Base-by-base conservation (phyloP, 495 filamentous ascomycete genomes). In the Friedmanniomyces endolithicus region DNA sequence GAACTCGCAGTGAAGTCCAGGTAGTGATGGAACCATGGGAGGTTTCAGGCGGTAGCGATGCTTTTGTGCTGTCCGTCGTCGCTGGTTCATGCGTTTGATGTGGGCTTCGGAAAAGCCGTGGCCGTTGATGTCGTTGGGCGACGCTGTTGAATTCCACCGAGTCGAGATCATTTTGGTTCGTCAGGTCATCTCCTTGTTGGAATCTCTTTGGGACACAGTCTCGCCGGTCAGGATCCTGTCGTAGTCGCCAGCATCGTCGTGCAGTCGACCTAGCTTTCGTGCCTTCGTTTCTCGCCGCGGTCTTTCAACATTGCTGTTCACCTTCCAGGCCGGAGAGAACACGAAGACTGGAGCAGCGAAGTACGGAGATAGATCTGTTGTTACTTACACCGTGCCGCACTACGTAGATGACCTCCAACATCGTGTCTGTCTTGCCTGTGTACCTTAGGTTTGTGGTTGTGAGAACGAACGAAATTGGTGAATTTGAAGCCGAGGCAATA, bases 321-420 rank as follows among this genome's bases (percentile, higher is more conserved):
- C 41, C 4, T 19, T n/a, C n/a, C n/a, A n/a, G n/a, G n/a, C n/a
- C n/a, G n/a, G n/a, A 48, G 31, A 16, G 16, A 35, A 19, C 11
- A 11, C 11, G 27, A 24, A 37, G 6, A 31, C 27, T 9, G 25
- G 16, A n/a, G 40, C 4, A 46, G 45, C 4, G 6, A 50, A 44
- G 6, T 23, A 35, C 14, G 49, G 39, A 3, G 22, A 47, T 22
- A 45, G n/a, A n/a, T n/a, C n/a, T n/a, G 23, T 44, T 22, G 41
- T 19, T 9, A 77, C 84, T 69, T 79, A 94, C 88, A 59, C 87
- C 88, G 70, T 95, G 88, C 19, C 88, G 81, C 55, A 81, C 82
- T 41, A 95, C 75, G 65, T 92, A 95, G 63, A 95, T 92, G 56
- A 79, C 80, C 68, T 90, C 84, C 27, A 94, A 72, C 50, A 70